These are phyloP conservation scores for Lathyrus oleraceus DNA, from an alignment of 306 rosid species.

Conservation along the genomic window DNA sequence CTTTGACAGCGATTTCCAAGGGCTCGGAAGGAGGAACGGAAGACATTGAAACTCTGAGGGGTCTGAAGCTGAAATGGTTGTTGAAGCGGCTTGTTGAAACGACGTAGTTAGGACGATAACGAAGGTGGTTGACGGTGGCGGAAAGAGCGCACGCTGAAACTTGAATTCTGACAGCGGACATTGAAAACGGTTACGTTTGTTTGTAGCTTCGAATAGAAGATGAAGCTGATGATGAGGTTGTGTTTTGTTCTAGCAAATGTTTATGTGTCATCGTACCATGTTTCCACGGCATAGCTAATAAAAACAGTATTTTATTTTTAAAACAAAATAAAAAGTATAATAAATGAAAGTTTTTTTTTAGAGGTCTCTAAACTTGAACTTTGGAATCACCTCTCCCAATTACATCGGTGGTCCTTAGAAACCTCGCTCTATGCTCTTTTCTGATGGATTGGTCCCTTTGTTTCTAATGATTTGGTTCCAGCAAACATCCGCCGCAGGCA, in stretches of 20 bases:
- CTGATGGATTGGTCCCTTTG: too few relatives aligned
- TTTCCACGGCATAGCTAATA: not conserved
- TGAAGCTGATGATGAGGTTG: constrained; percentile 32
- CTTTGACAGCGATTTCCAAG: constrained; percentile 70
- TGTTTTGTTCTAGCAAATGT: not conserved
- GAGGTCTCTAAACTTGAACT: too few relatives aligned
- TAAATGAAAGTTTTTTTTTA: too few relatives aligned
- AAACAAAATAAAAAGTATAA: too few relatives aligned
- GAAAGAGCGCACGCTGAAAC: constrained; percentile 65
- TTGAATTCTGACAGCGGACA: constrained; percentile 63
- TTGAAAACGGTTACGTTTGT: constrained; percentile 16
- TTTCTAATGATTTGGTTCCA: too few relatives aligned
- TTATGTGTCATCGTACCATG: constrained; percentile 22
- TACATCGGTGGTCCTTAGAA: too few relatives aligned
- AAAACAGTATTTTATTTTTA: not conserved
- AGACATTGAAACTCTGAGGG: constrained; percentile 61
- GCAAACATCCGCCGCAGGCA: too few relatives aligned
- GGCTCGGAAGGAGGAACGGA: constrained; percentile 49
- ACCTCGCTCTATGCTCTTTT: too few relatives aligned
- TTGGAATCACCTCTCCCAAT: too few relatives aligned
- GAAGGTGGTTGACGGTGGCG: constrained; percentile 52
- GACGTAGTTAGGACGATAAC: constrained; percentile 36
- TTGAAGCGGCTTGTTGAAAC: constrained; percentile 30
- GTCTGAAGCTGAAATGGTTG: not conserved
- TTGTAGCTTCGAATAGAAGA: not conserved